phyloP scores from a whole-genome alignment of 257 asterid genomes.

The Salvia miltiorrhiza region DNA sequence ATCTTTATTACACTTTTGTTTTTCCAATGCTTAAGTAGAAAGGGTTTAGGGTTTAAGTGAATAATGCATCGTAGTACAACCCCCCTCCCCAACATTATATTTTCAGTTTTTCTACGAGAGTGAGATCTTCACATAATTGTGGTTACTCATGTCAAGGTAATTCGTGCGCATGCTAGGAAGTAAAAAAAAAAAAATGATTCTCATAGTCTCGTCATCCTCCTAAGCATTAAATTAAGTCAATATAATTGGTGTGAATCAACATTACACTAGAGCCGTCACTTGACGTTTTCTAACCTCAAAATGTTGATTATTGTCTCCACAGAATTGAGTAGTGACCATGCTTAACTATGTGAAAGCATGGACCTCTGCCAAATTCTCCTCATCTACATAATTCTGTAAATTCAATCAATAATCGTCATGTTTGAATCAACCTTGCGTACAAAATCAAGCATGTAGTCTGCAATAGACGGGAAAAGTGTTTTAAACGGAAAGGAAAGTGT shows the following conservation, averaged over 20 bases:
- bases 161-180: background rate
- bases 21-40: constrained; percentile 9
- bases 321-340: background rate
- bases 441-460: background rate
- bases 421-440: background rate
- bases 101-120: background rate
- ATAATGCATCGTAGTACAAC: background rate
- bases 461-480: background rate
- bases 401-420: background rate
- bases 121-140: background rate
- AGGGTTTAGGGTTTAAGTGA: background rate
- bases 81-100: background rate
- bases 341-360: background rate
- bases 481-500: background rate
- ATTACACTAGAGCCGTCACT: background rate
- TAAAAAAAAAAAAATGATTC: background rate
- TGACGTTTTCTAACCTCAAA: background rate
- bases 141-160: background rate
- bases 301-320: background rate
- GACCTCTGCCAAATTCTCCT: background rate
- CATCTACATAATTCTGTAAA: background rate
- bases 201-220: background rate
- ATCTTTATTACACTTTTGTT: background rate
- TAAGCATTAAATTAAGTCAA: background rate
- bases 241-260: background rate